phyloP scores from a whole-genome alignment of 83 land plant genomes.

The Diphasiastrum complanatum region DNA sequence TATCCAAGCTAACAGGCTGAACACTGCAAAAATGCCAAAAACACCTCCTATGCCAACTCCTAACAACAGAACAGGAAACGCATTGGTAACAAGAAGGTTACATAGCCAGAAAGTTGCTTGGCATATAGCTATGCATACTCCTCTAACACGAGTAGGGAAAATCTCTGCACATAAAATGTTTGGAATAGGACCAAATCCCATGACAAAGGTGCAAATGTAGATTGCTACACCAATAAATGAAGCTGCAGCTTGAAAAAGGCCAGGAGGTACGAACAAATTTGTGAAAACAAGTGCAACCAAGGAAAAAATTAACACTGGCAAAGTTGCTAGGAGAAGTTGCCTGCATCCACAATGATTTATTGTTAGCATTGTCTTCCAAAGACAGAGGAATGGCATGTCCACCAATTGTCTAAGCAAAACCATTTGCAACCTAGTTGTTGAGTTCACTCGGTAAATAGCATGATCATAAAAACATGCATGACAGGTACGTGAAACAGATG shows the following conservation, averaged over 20 bases:
- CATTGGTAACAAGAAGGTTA: conserved; percentile 66
- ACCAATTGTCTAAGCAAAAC: no score
- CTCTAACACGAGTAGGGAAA: conserved; percentile 83
- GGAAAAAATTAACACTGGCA: conserved; percentile 48
- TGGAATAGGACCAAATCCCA: conserved; percentile 78
- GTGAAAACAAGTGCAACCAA: conserved; percentile 42
- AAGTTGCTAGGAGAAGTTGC: conserved; percentile 48
- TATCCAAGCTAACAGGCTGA: no score
- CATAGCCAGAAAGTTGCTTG: conserved; percentile 61
- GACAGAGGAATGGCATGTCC: no score
- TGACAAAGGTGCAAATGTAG: conserved; percentile 66
- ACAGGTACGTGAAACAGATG: no score
- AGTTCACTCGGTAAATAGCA: no score
- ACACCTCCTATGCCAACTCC: conserved; percentile 55
- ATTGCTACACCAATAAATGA: conserved; percentile 55
- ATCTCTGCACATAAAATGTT: conserved; percentile 84
- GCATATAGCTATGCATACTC: conserved; percentile 70
- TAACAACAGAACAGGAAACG: conserved; percentile 48
- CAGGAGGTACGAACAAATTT: conserved; percentile 34
- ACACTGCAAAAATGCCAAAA: no score
- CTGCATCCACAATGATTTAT: conserved; percentile 45
- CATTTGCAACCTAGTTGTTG: no score
- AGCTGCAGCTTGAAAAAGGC: conserved; percentile 41
- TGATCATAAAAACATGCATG: no score
- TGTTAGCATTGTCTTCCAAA: no score